Percentiles rank a stretch among this genome's conserved stretches.
phyloP scores from a whole-genome alignment of 768 basidiomycete species.

The Porphyrellus cyaneotinctus region DNA sequence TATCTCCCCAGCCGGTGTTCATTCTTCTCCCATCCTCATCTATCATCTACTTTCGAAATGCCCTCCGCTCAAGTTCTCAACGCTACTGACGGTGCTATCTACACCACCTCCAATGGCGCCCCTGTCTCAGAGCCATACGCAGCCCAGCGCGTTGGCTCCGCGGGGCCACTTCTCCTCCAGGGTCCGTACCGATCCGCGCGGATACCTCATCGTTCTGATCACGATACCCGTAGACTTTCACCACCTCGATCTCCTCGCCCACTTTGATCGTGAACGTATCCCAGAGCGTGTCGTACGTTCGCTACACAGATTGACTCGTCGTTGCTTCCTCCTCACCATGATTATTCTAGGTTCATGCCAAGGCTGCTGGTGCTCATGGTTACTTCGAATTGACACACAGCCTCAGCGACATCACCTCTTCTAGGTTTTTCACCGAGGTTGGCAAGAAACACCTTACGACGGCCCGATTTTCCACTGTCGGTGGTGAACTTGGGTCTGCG shows the following conservation, averaged over 20 bases:
- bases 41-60: conserved; percentile 47
- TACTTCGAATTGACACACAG: conserved; percentile 88
- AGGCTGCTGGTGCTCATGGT: conserved; percentile 91
- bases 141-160: conserved; percentile 65
- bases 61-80: conserved; percentile 58
- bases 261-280: conserved; percentile 94
- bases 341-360: conserved; percentile 72
- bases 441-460: conserved; percentile 71
- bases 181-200: conserved; percentile 41
- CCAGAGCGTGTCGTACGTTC: conserved; percentile 83
- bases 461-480: conserved; percentile 91
- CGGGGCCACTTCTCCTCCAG: conserved; percentile 86
- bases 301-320: neutral
- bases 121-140: conserved; percentile 74
- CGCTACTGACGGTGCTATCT: conserved; percentile 54
- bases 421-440: conserved; percentile 58
- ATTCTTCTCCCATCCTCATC: neutral
- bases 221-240: conserved; percentile 62
- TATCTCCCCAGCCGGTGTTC: neutral
- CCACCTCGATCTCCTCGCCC: conserved; percentile 84
- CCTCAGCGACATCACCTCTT: conserved; percentile 76
- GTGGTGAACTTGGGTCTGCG: conserved; percentile 82
- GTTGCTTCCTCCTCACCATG: conserved; percentile 22
- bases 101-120: conserved; percentile 85
- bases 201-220: conserved; percentile 13